phyloP scores from a whole-genome alignment of 768 basidiomycete species.

The Mycena pura region DNA sequence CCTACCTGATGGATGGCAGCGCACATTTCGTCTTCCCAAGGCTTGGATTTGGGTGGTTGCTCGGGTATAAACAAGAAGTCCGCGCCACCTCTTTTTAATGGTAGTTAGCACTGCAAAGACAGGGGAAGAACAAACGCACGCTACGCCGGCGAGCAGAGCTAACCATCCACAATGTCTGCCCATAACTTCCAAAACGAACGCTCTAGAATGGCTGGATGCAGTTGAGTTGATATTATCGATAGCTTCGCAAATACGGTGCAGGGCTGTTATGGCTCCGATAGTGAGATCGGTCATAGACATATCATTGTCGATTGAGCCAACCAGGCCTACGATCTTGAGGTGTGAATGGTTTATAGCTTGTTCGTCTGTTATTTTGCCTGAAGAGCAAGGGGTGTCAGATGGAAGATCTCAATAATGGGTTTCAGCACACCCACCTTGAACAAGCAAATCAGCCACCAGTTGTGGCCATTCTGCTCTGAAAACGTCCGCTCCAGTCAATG shows the following conservation, averaged over 20 bases:
- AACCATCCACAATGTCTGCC: conserved; percentile 99
- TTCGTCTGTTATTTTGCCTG: conserved; percentile 77
- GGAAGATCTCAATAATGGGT: not conserved
- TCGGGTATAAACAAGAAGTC: conserved; percentile 99
- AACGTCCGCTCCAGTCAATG: conserved; percentile 93
- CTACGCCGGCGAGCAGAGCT: conserved; percentile 90
- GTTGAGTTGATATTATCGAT: conserved; percentile 99
- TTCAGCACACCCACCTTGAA: conserved; percentile 54
- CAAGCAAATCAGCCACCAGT: conserved; percentile 72
- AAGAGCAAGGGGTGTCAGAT: not conserved
- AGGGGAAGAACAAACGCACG: conserved; percentile 50
- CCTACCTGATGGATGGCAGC: conserved; percentile 77
- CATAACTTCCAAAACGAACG: conserved; percentile 99
- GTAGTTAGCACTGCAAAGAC: not conserved
- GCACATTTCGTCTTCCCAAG: conserved; percentile 96
- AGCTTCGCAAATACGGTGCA: conserved; percentile 96
- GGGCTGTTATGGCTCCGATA: conserved; percentile 93
- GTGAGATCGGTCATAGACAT: conserved; percentile 98
- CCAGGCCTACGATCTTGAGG: conserved; percentile 96
- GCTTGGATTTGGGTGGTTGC: conserved; percentile 74
- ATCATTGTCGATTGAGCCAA: conserved; percentile 99
- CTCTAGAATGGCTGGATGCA: conserved; percentile 93
- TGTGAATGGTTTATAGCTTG: conserved; percentile 78
- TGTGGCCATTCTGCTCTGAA: conserved; percentile 94
- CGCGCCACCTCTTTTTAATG: conserved; percentile 71